Evolutionary conservation across 164 flowering plant species (phyloP).

Genomic region (Stephania cephalantha): DNA sequence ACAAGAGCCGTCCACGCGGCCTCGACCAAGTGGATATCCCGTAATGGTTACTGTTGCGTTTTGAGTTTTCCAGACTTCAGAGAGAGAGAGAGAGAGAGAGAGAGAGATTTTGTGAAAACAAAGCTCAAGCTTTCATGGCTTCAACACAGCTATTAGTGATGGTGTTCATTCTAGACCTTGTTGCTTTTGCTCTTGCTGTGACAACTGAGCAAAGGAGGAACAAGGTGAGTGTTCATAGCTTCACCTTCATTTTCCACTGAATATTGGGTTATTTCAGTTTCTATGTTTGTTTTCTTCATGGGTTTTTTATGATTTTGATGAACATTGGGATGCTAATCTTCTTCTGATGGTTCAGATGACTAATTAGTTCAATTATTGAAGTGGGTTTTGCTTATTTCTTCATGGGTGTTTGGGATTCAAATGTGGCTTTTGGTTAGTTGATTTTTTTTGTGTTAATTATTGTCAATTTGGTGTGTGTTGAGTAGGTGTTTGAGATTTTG

Average conservation of each 20-base stretch:
- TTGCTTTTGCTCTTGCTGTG: conserved; percentile 56
- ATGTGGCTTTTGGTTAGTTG: not conserved
- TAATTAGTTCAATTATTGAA: not conserved
- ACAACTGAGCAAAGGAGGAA: conserved; percentile 82
- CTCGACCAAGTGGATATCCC: not conserved
- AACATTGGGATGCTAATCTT: not conserved
- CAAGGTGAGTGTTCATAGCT: conserved; percentile 35
- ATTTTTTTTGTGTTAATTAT: too few species aligned
- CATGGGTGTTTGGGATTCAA: not conserved
- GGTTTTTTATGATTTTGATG: not conserved
- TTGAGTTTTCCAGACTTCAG: not conserved
- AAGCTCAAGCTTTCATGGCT: conserved; percentile 26
- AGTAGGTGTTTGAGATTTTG: too few species aligned
- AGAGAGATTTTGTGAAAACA: not conserved
- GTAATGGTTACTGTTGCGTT: not conserved
- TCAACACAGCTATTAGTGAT: conserved; percentile 36
- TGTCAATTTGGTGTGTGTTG: too few species aligned
- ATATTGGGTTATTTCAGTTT: not conserved
- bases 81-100: not conserved
- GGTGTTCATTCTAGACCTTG: conserved; percentile 42
- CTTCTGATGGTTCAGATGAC: not conserved
- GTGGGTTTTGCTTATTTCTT: not conserved
- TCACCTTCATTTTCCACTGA: not conserved
- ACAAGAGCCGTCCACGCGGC: too few species aligned
- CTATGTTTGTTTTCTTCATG: not conserved